Evolutionary conservation across 768 basidiomycete species (phyloP).

Genomic region (Neoboletus magnificus): DNA sequence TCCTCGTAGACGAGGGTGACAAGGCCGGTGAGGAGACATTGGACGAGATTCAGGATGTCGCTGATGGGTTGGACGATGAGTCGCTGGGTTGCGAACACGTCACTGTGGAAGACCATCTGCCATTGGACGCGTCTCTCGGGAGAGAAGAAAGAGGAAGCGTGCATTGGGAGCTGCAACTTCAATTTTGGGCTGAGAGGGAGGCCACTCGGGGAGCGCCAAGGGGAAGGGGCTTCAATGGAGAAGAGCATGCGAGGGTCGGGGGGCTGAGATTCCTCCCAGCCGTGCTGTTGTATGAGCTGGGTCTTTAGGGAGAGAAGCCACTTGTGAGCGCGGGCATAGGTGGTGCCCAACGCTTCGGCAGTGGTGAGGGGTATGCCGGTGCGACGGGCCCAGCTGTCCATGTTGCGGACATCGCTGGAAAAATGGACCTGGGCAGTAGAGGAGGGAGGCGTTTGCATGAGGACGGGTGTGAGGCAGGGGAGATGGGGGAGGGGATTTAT

Average conservation of each 20-base stretch:
- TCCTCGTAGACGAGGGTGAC: constrained; percentile 76
- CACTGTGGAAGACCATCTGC: constrained; percentile 87
- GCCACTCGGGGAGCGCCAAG: constrained; percentile 72
- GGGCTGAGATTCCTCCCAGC: constrained; percentile 61
- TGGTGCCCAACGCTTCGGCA: constrained; percentile 75
- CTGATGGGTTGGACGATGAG: constrained; percentile 66
- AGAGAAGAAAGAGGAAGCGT: constrained; percentile 83
- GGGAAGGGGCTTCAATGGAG: constrained; percentile 73
- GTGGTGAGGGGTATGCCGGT: constrained; percentile 80
- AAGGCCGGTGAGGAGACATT: constrained; percentile 70
- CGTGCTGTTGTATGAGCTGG: constrained; percentile 63
- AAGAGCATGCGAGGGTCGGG: constrained; percentile 73
- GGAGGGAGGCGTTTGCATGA: constrained; percentile 34
- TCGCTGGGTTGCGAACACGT: constrained; percentile 67
- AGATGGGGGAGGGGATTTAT: constrained; percentile 21
- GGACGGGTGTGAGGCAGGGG: background rate
- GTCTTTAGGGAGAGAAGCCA: constrained; percentile 64
- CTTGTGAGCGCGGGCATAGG: constrained; percentile 77
- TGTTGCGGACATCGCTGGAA: constrained; percentile 73
- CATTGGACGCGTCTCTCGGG: constrained; percentile 82
- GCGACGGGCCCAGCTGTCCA: constrained; percentile 80
- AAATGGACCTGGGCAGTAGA: constrained; percentile 64
- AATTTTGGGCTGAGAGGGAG: constrained; percentile 75
- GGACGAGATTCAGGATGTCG: constrained; percentile 65
- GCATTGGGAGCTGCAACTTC: constrained; percentile 68